These are phyloP conservation scores for Taphrina flavorubra DNA, from an alignment of 1,139 yeast genomes.

Conservation along the genomic window DNA sequence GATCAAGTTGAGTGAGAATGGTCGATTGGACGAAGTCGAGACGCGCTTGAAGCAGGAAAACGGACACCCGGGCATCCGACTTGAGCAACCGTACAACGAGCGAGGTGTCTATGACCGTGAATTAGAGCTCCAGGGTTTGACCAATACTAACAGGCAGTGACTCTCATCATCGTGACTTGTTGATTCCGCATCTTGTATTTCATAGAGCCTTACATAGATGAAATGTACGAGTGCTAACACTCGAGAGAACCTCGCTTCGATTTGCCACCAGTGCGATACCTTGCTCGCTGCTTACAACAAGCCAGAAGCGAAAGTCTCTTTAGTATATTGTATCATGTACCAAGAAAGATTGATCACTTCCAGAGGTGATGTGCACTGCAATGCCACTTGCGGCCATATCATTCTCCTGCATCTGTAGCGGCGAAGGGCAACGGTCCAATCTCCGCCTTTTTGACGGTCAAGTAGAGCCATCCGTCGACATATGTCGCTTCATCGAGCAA, in stretches of 20 bases:
- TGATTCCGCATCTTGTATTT: background rate
- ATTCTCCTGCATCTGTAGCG: too few relatives aligned
- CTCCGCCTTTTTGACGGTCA: background rate
- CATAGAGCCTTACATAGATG: background rate
- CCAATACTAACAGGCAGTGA: constrained; percentile 2
- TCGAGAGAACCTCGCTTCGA: too few relatives aligned
- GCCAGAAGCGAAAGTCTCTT: too few relatives aligned
- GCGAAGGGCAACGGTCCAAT: too few relatives aligned
- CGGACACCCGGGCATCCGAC: constrained; percentile 52
- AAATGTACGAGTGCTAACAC: background rate
- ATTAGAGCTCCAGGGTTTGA: constrained; percentile 24
- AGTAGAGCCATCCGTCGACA: constrained; percentile 37
- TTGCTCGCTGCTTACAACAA: too few relatives aligned
- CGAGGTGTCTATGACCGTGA: constrained; percentile 33
- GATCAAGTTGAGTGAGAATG: constrained; percentile 39
- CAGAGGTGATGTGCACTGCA: too few relatives aligned
- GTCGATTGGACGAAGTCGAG: constrained; percentile 39
- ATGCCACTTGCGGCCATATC: too few relatives aligned
- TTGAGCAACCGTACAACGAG: constrained; percentile 45
- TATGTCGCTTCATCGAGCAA: constrained; percentile 23
- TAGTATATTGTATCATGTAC: too few relatives aligned
- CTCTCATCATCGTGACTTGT: background rate
- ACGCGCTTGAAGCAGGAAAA: constrained; percentile 48
- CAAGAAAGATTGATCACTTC: too few relatives aligned
- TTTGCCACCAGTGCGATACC: too few relatives aligned